These are phyloP conservation scores for Forsythia suspensa DNA, from an alignment of 257 asterid genomes.

Conservation along the genomic window DNA sequence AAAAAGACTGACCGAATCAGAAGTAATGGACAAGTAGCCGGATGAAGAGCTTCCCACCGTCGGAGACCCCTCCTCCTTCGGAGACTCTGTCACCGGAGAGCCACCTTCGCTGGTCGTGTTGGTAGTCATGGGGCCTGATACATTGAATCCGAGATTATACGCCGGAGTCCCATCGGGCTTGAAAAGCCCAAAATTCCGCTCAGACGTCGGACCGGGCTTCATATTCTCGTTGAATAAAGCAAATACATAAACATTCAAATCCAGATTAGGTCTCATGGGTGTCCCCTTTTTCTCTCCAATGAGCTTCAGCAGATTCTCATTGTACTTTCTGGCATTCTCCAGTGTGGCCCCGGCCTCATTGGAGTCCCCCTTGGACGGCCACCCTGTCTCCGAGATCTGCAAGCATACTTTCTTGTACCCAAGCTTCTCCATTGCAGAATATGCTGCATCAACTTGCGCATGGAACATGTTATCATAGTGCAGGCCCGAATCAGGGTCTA, in stretches of 20 bases:
- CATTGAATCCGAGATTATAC: conserved; percentile 49
- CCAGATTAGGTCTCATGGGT: conserved; percentile 62
- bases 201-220: conserved; percentile 85
- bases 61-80: conserved; percentile 14
- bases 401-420: conserved; percentile 65
- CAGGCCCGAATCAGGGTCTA: conserved; percentile 51
- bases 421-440: conserved; percentile 56
- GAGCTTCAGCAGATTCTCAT: conserved; percentile 60
- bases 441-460: conserved; percentile 81
- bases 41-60: conserved; percentile 28
- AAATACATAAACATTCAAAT: conserved; percentile 62
- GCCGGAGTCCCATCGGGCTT: conserved; percentile 79
- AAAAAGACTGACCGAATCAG: conserved; percentile 45
- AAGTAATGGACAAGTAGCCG: conserved; percentile 54
- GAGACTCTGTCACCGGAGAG: conserved; percentile 2
- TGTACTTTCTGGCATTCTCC: conserved; percentile 71
- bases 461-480: conserved; percentile 76
- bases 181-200: conserved; percentile 76
- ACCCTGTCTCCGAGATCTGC: conserved; percentile 90
- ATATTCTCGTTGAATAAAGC: conserved; percentile 80
- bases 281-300: conserved; percentile 64
- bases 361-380: conserved; percentile 85
- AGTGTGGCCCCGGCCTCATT: conserved; percentile 80
- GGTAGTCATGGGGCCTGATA: conserved; percentile 31
- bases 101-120: conserved; percentile 15